Base-by-base conservation (phyloP, 1,139 yeast genomes). In the Blastobotrys ciferrii region DNA sequence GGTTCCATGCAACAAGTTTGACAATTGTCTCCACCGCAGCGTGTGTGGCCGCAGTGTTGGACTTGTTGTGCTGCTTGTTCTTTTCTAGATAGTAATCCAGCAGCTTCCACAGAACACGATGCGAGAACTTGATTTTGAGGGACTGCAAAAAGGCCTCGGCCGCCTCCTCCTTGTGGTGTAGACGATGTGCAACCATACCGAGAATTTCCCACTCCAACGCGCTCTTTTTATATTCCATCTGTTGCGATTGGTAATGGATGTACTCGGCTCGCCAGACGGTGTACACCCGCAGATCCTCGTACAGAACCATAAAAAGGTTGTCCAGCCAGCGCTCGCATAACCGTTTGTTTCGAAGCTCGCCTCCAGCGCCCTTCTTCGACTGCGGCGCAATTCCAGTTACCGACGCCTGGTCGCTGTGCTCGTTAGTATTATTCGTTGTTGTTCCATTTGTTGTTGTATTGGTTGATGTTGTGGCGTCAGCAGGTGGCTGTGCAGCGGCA, bases 291-390 rank as follows among this genome's bases (percentile, higher is more conserved):
- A 92, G 75, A 64, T 92, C 98, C 59, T 89, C 96, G 64, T 88
- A 92, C 46, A 92, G 72, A 31, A 87, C 81, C 76, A 89, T 77
- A 64, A 92, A 91, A 53, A 92, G 72, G 56, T 87, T 84, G 65
- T 92, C 98, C 50, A 92, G 74, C 96, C 98, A 91, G 58, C 95
- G 77, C 67, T 92, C 98, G 69, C 98, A 91, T 51, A 92, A 75
- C 51, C 98, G 75, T 63, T 92, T 92, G 58, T 77, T 75, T 55
- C 78, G 81, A 61, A 87, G 54, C 18, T 57, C 58, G 17, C 48
- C 50, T 15, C 43, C 46, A 5, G 42, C 32, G 5, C 41, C 13
- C 30, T 15, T 32, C 18, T 23, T 25, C 4, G 40, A 17, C 14
- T 28, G 3, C 3, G 48, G 38, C 5, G 46, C 47, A 20, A 36